Conservation (phyloP, 163 green algal genomes). For the Chlorella variabilis region DNA sequence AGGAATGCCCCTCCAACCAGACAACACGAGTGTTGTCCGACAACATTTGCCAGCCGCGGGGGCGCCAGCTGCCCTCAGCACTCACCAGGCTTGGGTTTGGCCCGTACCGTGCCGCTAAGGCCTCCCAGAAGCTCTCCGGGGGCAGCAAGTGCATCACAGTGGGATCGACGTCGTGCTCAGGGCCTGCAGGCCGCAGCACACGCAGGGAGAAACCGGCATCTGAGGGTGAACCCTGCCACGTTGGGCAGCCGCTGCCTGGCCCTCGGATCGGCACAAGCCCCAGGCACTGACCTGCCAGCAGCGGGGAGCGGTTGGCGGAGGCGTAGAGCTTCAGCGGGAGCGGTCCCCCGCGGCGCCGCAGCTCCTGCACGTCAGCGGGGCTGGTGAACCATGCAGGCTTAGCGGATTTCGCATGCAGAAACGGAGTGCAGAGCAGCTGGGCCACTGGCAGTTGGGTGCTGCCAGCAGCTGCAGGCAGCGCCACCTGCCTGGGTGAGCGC, state of each 20-base stretch:
- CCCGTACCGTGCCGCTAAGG: conserved; percentile 24
- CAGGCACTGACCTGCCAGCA: conserved; percentile 25
- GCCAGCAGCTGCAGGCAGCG: neutral
- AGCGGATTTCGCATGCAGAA: too few relatives aligned
- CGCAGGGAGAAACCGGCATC: neutral
- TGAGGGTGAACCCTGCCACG: neutral
- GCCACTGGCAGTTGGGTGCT: neutral
- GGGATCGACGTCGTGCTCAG: conserved; percentile 14
- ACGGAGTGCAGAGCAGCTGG: too few relatives aligned
- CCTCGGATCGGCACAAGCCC: neutral
- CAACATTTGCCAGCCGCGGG: neutral
- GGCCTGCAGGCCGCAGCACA: neutral
- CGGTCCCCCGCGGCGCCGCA: neutral
- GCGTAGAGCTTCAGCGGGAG: conserved; percentile 34
- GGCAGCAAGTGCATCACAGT: conserved; percentile 15
- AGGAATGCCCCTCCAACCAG: neutral
- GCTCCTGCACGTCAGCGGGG: conserved; percentile 15
- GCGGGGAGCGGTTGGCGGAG: conserved; percentile 39
- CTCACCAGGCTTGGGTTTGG: conserved; percentile 30
- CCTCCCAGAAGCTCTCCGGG: conserved; percentile 1
- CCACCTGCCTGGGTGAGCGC: conserved; percentile 45
- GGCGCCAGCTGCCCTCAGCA: neutral
- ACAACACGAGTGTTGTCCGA: neutral
- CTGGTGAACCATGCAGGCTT: too few relatives aligned
- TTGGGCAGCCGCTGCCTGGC: neutral